Conservation (phyloP, 257 asterid genomes). For the Handroanthus guayacan region DNA sequence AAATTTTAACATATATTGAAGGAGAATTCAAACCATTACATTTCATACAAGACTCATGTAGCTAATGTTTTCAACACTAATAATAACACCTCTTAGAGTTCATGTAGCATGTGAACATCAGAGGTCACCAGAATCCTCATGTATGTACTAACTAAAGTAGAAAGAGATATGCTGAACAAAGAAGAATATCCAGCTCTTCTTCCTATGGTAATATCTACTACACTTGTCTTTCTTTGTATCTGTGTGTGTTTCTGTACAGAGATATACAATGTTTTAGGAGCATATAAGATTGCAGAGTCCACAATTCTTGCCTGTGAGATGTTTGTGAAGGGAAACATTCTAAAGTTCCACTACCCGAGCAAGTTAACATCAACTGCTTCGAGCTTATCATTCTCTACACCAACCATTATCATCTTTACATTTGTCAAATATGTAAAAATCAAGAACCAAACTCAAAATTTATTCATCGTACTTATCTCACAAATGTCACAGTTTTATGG, state of each 20-base stretch:
- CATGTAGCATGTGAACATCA: no score
- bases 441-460: background rate
- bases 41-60: no score
- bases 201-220: background rate
- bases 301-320: constrained; percentile 52
- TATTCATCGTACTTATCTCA: constrained; percentile 54
- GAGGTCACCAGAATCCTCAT: background rate
- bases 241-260: background rate
- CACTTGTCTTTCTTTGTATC: background rate
- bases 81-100: background rate
- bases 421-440: constrained; percentile 12
- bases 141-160: background rate
- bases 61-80: no score
- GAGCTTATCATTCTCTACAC: constrained; percentile 65
- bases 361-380: constrained; percentile 70
- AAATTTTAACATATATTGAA: no score
- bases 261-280: constrained; percentile 34
- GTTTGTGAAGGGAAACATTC: constrained; percentile 61
- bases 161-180: background rate
- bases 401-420: constrained; percentile 25
- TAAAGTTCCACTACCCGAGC: constrained; percentile 75
- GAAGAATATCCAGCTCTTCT: background rate
- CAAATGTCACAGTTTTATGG: constrained; percentile 57
- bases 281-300: constrained; percentile 64
- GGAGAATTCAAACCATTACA: no score